A percentile compares a stretch with the other conserved stretches of the same genome.
phyloP scores from a whole-genome alignment of 768 basidiomycete species.

The Tulasnella sp. region DNA sequence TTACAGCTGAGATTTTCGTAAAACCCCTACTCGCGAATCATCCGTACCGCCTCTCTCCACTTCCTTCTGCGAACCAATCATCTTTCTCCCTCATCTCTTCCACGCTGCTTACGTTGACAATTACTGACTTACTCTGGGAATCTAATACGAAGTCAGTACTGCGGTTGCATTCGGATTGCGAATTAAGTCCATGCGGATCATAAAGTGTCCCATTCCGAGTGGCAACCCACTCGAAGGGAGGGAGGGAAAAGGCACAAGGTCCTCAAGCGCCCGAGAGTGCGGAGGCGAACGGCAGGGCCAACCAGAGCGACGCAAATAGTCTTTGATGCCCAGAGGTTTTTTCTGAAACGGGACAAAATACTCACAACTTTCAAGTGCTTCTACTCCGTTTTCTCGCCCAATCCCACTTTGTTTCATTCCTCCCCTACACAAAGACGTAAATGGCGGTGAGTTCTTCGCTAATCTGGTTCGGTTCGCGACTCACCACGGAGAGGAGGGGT shows the following conservation, averaged over 20 bases:
- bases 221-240: not conserved
- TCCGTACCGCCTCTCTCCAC: slow-evolving; percentile 47
- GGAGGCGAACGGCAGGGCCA: no score
- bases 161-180: not conserved
- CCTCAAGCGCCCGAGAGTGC: no score
- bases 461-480: slow-evolving; percentile 17
- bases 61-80: slow-evolving; percentile 52
- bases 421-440: slow-evolving; percentile 41
- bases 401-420: slow-evolving; percentile 86
- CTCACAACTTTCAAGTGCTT: slow-evolving; percentile 68
- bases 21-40: no score
- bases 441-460: not conserved
- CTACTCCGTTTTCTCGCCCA: slow-evolving; percentile 73
- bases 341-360: no score
- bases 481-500: slow-evolving; percentile 79
- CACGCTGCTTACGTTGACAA: slow-evolving; percentile 54
- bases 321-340: no score
- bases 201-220: not conserved
- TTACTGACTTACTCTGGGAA: slow-evolving; percentile 71
- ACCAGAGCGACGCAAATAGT: no score
- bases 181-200: slow-evolving; percentile 6
- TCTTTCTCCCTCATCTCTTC: slow-evolving; percentile 46
- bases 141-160: slow-evolving; percentile 36
- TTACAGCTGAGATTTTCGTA: no score
- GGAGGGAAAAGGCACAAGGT: no score